Base-by-base conservation (phyloP, 257 asterid genomes). In the Nicotiana paniculata region DNA sequence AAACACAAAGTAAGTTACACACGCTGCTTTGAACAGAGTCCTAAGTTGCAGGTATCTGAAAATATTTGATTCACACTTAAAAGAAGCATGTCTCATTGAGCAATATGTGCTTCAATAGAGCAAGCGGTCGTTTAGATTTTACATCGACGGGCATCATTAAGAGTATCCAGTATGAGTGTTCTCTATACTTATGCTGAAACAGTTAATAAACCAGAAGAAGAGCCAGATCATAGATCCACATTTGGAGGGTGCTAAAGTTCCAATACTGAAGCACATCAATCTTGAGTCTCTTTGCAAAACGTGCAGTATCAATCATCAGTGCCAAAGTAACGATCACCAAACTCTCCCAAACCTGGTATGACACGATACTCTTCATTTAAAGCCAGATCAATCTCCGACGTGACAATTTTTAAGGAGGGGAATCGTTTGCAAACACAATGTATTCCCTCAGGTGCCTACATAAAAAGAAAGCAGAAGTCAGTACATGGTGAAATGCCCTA, bases 281-380 rank as follows among this genome's bases (percentile, higher is more conserved):
- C 46, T 57, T 24, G 69, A 51, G 82, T 68, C 53, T 82, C 39
- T 8, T 80, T 35, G 17, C 32, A 81, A 62, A 79, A 83, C 57
- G 53, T 62, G 75, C 28, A 15, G 77, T 53, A 76, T 88, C 89
- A 92, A 84, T 91, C 91, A 83, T 91, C 97, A 28, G 97, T 96
- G 90, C 98, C 99, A 46, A 96, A 96, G 90, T 96, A 96, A 72
- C 99, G 94, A 79, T 96, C 99, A n/a, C 97, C 99, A 68, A 96
- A 96, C 78, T 93, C 97, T 24, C 99, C 99, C 97, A 96, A 75
- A 55, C 98, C 99, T 3, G 98, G 98, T 63, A 96, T 90, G 82
- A 96, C 98, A 4, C 91, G 90, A 58, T 78, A 90, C 75, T 92
- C 95, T 84, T 89, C 90, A 80, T 94, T 96, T 81, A 96, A 85